Conservation (phyloP, 331 rosid genomes). For the Pyracantha coccinea region DNA sequence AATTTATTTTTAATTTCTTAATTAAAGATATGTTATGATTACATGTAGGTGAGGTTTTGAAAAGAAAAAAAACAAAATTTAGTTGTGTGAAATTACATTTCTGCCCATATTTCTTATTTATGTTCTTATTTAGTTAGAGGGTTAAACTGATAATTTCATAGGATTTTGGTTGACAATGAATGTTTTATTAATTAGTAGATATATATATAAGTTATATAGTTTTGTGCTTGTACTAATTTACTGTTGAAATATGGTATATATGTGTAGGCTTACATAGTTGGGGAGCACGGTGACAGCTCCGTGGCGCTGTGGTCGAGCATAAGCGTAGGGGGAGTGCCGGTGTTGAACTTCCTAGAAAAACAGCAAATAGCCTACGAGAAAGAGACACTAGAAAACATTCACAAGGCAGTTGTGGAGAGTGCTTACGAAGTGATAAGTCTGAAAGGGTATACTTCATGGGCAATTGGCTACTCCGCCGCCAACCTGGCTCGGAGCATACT, state of each 20-base stretch:
- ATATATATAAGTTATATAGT: too few species aligned
- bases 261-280: constrained; percentile 69
- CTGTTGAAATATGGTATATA: neutral
- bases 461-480: constrained; percentile 77
- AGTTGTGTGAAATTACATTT: too few species aligned
- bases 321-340: constrained; percentile 90
- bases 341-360: constrained; percentile 58
- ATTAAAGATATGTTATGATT: too few species aligned
- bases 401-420: constrained; percentile 48
- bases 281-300: constrained; percentile 96
- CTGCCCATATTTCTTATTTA: too few species aligned
- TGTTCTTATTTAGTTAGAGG: too few species aligned
- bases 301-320: constrained; percentile 97
- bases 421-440: constrained; percentile 78
- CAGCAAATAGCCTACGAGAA: constrained; percentile 71
- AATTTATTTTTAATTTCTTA: too few species aligned
- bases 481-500: constrained; percentile 52
- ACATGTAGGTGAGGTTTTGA: too few species aligned
- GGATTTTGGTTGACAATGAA: too few species aligned
- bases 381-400: constrained; percentile 58
- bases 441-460: constrained; percentile 97
- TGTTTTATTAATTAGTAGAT: too few species aligned
- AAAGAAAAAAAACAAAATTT: too few species aligned
- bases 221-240: neutral
- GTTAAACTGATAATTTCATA: too few species aligned